Base-by-base conservation (phyloP, 257 asterid species). In the Przewalskia tangutica region DNA sequence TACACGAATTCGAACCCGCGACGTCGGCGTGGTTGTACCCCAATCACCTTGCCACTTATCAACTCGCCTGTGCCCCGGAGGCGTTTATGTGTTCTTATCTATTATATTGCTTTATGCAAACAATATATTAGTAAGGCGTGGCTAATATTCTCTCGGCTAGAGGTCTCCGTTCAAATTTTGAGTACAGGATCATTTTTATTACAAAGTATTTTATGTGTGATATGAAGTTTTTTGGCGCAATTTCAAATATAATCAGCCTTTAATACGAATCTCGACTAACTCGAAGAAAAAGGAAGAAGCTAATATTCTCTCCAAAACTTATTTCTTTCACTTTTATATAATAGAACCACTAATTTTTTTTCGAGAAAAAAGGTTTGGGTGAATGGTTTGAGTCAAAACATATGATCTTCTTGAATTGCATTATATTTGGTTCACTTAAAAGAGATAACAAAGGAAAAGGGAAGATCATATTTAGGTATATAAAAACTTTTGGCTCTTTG, bases 171-270 rank as follows among this genome's bases (percentile, higher is more conserved):
- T 55, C 9, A 9, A 55, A 8, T 7, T 3, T 55, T 17, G 1
- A 1, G 12, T 64, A 34, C 12, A 2, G 0, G 13, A 32, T 0
- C 3, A 3, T 64, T 2, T 32, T 2, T 13, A 0, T 34, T 64
- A 32, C 6, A 0, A 0, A 36, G 7, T 0, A 0, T 14, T 27
- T 36, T 36, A 36, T 65, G 11, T 14, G 4, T 9, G 14, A 3
- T 64, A 34, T 0, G 8, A 3, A 6, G 1, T 0, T 7, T 14
- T 65, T 16, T 0, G 1, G 3, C 6, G 0, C 3, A 1, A 2
- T 27, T 27, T 27, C 32, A 0, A 0, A 6, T 14, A 0, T 65
- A 65, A 0, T 34, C 7, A 0, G 9, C 3, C 9, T 5, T 3
- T 0, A 34, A 6, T 0, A 13, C 2, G 2, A 6, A 34, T 34